A percentile compares a stretch with the other conserved stretches of the same genome.
Evolutionary conservation across 176 grass and related monocot genomes (phyloP).

Genomic region (Bromus sterilis): DNA sequence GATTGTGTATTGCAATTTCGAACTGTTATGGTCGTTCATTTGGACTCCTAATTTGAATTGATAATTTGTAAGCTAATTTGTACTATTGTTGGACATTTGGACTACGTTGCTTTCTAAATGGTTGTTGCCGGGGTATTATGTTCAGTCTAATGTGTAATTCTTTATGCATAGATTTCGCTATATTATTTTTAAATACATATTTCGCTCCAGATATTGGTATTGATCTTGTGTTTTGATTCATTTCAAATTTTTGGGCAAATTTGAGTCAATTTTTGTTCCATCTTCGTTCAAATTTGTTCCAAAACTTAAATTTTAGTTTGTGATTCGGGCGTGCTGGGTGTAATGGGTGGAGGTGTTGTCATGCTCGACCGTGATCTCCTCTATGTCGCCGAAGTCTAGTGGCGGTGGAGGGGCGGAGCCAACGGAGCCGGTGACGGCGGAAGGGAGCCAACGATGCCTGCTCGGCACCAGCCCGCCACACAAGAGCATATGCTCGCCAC

Average conservation of each 20-base stretch:
- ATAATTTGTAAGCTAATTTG: not conserved
- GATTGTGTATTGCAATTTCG: not conserved
- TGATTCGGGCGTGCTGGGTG: no score
- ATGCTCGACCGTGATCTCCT: no score
- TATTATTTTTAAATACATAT: not conserved
- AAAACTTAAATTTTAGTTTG: not conserved
- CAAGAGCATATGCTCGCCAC: no score
- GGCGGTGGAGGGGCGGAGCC: no score
- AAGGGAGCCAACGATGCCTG: no score
- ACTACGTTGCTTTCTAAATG: not conserved
- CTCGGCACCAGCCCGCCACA: no score
- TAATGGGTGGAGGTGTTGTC: no score
- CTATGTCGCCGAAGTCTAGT: no score
- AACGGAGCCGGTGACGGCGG: no score
- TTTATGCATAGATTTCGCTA: no score
- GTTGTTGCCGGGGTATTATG: not conserved
- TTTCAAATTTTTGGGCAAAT: not conserved
- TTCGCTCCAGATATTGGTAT: not conserved
- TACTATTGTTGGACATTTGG: no score
- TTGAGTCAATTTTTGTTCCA: not conserved
- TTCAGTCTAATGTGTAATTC: not conserved
- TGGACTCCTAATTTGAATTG: not conserved
- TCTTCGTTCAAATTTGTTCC: not conserved
- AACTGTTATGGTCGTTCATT: not conserved
- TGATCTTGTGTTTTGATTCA: not conserved